These are phyloP conservation scores for Talaromyces sp. DNA, from an alignment of 2,329 filamentous ascomycete genomes.

Conservation along the genomic window DNA sequence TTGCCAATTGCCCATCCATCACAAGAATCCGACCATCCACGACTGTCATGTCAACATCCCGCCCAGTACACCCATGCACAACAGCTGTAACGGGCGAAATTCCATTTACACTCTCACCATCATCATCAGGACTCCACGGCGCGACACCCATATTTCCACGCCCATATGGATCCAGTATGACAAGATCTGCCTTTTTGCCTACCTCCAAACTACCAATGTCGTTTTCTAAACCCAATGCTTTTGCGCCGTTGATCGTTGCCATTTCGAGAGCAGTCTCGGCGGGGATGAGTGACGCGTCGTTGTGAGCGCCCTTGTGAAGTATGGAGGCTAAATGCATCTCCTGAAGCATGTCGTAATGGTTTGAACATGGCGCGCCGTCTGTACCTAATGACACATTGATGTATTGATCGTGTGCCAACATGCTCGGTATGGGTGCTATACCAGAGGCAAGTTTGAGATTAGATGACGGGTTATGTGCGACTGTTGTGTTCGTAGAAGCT, in stretches of 20 bases:
- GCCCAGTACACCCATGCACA: constrained; percentile 39
- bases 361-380: constrained; percentile 48
- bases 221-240: constrained; percentile 39
- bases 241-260: constrained; percentile 47
- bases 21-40: constrained; percentile 39
- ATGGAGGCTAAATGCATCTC: constrained; percentile 48
- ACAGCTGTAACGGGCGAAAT: constrained; percentile 31
- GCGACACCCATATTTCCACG: constrained; percentile 24
- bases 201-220: constrained; percentile 32
- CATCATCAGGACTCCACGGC: constrained; percentile 29
- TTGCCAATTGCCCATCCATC: constrained; percentile 24
- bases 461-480: constrained; percentile 46
- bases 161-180: constrained; percentile 28
- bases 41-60: constrained; percentile 40
- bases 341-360: constrained; percentile 46
- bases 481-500: constrained; percentile 33
- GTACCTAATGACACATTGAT: constrained; percentile 47
- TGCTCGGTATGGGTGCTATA: constrained; percentile 41
- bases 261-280: constrained; percentile 46
- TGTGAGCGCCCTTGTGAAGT: constrained; percentile 39
- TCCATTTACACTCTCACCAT: background rate
- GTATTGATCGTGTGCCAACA: constrained; percentile 25
- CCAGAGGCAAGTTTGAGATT: constrained; percentile 49
- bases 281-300: constrained; percentile 36
- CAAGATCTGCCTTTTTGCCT: constrained; percentile 20